Evolutionary conservation across 108 stramenopile genomes (phyloP), one percentile per base, ranked within the genome.

Genomic region (Skeletonema menzelii): DNA sequence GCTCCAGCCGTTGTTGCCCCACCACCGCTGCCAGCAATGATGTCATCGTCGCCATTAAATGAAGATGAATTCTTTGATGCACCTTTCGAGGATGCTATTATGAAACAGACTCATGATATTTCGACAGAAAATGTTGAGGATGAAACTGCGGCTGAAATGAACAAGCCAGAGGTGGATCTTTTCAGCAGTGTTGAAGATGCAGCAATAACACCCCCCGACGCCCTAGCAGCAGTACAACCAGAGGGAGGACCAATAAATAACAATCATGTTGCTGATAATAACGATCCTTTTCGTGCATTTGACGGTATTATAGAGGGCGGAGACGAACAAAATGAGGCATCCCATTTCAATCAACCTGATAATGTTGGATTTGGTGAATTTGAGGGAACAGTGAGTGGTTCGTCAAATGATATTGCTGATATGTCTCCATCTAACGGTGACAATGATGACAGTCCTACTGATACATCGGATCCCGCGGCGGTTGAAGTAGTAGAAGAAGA

Each of bases 231-330:
- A 47, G 59, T 32, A 59, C 27, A 28, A 28, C 30, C 59, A 30
- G 27, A 32, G 3, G 26, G 56, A 17, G 59, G 46, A 19, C 17
- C 5, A 47, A 47, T 47, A 19, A 47, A 19, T 47, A 17, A 47
- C 4, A 47, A 47, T 47, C 1, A 0, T 7, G 19, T 7, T 1
- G n/a, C n/a, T 47, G 46, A 47, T n/a, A 47, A 6, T 47, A 47
- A 17, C 46, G 59, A 59, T 24, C 27, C 27, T 0, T 59, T 59
- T n/a, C 7, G 22, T 59, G 59, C 59, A 59, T 59, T 59, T 32
- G 59, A 59, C n/a, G 59, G 5, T 3, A 59, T 59, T 20, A 4
- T 0, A 6, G 59, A 59, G 46, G 17, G 19, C 17, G 17, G 46
- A 17, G 46, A 17, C 6, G 46, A 47, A n/a, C 46, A 47, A 47